Evolutionary conservation across 306 rosid species (phyloP).

Genomic region (Luffa aegyptiaca): DNA sequence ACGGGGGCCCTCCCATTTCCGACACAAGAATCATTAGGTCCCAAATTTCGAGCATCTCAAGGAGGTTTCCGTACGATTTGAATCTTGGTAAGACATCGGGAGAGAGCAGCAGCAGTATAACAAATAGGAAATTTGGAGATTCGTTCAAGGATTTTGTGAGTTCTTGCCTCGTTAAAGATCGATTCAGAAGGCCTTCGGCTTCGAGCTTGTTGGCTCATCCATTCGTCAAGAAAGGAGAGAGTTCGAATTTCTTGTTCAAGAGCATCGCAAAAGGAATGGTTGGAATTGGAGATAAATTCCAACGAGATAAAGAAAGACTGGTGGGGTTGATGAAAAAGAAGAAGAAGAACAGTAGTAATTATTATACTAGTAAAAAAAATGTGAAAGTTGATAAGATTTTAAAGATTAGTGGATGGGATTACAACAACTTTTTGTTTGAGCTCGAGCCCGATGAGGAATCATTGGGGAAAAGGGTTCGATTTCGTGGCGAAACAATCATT

Average conservation of each 20-base stretch:
- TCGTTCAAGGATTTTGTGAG: constrained; percentile 50
- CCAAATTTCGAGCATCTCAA: constrained; percentile 31
- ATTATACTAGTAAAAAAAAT: no score
- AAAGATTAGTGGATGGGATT: constrained; percentile 57
- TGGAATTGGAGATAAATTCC: constrained; percentile 37
- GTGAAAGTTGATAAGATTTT: background rate
- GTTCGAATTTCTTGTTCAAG: constrained; percentile 25
- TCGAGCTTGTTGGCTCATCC: constrained; percentile 32
- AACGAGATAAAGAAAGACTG: background rate
- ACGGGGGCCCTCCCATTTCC: constrained; percentile 54
- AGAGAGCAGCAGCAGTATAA: background rate
- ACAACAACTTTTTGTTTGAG: constrained; percentile 41
- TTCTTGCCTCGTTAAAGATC: constrained; percentile 46
- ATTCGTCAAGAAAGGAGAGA: constrained; percentile 30
- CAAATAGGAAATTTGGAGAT: constrained; percentile 26
- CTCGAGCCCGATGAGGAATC: constrained; percentile 22
- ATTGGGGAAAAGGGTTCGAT: constrained; percentile 13
- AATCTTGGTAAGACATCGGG: constrained; percentile 7
- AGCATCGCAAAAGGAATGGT: constrained; percentile 34
- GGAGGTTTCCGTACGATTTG: constrained; percentile 26
- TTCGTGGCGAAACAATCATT: constrained; percentile 19
- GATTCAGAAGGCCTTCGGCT: constrained; percentile 33
- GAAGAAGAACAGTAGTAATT: no score
- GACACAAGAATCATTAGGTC: constrained; percentile 37
- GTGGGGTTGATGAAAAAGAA: background rate